These are phyloP conservation scores for Pichia membranifaciens DNA, from an alignment of 805 yeast species.

Conservation along the genomic window DNA sequence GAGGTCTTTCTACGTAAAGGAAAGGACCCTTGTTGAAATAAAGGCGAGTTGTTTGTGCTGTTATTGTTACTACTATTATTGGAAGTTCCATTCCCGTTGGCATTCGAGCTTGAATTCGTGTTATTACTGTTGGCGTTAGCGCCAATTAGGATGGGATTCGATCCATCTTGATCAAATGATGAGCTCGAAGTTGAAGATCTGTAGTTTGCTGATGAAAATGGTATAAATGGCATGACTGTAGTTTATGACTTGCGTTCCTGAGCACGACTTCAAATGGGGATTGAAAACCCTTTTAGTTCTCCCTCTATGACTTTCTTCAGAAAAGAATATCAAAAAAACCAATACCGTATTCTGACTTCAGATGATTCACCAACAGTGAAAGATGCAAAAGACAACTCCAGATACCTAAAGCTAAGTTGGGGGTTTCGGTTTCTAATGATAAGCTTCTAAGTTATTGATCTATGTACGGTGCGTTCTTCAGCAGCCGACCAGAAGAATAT, in stretches of 20 bases:
- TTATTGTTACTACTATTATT: background rate
- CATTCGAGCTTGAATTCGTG: background rate
- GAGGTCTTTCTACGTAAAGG: constrained; percentile 21
- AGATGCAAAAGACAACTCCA: no score
- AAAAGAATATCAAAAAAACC: no score
- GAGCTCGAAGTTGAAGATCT: background rate
- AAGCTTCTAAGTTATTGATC: no score
- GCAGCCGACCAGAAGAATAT: no score
- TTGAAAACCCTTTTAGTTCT: background rate
- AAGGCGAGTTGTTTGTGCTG: constrained; percentile 3
- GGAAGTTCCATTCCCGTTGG: background rate
- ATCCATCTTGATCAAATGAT: constrained; percentile 1
- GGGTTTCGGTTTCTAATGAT: no score
- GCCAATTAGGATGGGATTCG: background rate
- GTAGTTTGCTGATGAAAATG: constrained; percentile 5
- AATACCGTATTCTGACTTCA: no score
- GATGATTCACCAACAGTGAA: no score
- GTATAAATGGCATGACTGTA: constrained; percentile 9
- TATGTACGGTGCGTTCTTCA: no score
- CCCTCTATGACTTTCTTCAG: no score
- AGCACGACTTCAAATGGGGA: no score
- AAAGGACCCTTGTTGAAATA: constrained; percentile 1
- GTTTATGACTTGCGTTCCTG: background rate
- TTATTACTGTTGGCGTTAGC: background rate
- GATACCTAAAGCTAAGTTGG: no score